A percentile compares a stretch with the other conserved stretches of the same genome.
Conservation (phyloP, 2,329 filamentous ascomycete species). For the Arthrobotrys pseudoclavata region DNA sequence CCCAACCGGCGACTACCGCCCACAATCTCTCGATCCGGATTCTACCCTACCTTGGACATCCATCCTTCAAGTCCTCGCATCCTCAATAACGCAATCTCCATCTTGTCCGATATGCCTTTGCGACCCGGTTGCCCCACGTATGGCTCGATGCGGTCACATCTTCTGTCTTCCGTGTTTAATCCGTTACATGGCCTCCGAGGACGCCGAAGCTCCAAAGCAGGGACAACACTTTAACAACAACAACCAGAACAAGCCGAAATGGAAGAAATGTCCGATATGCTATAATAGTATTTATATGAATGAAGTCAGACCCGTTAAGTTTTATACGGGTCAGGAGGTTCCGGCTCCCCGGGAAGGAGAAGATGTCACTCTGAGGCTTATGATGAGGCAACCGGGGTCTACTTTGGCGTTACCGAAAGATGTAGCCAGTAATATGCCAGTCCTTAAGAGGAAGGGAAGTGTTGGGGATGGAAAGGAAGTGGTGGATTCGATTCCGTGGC, state of each 20-base stretch:
- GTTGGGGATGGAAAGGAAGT: constrained; percentile 65
- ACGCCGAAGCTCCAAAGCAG: constrained; percentile 70
- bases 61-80: constrained; percentile 91
- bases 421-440: constrained; percentile 71
- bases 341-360: constrained; percentile 83
- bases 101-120: constrained; percentile 96
- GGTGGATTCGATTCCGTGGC: constrained; percentile 81
- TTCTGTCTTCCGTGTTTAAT: constrained; percentile 95
- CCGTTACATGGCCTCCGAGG: constrained; percentile 94
- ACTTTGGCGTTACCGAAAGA: constrained; percentile 90
- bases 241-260: constrained; percentile 69
- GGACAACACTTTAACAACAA: constrained; percentile 69
- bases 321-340: constrained; percentile 90
- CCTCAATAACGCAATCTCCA: constrained; percentile 85
- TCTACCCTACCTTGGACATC: constrained; percentile 90
- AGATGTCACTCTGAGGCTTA: constrained; percentile 88
- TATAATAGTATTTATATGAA: constrained; percentile 93
- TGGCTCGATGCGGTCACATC: constrained; percentile 97
- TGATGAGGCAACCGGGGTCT: constrained; percentile 82
- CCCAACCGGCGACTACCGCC: constrained; percentile 81
- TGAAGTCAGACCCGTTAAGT: constrained; percentile 88
- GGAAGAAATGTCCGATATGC: constrained; percentile 97
- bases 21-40: constrained; percentile 87
- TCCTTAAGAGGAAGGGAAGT: constrained; percentile 20
- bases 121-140: constrained; percentile 90